Evolutionary conservation across 2,329 filamentous ascomycete genomes (phyloP), one percentile per base, ranked within the genome.

Genomic region (Penicillium sp.): DNA sequence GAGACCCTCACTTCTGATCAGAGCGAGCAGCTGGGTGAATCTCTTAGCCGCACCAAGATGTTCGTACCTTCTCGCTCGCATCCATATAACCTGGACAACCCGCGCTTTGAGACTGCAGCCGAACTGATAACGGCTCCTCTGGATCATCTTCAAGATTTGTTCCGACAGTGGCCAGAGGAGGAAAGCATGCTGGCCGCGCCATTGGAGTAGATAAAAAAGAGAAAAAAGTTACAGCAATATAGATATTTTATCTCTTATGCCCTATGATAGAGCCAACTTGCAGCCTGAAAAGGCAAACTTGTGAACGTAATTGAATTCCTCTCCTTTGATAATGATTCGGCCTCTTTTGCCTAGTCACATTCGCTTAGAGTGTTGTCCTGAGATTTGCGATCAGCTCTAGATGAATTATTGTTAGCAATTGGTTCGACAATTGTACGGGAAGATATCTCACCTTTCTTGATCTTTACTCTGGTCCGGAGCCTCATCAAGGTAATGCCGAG

Each of bases 111-210:
- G 74, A 83, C 79, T 0, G 81, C 77, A 0, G 78, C 77, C 56
- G 82, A 81, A 0, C 62, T 87, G 23, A 59, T 87, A 68, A 72
- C 80, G 0, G 82, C 84, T 15, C 84, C 84, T 0, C 72, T 87
- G 19, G 85, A 87, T 66, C 79, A 78, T 57, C 59, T 87, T 33
- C 72, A 71, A 38, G 83, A 87, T 67, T 50, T 84, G 7, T 84
- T 86, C 60, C 71, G 79, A 21, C 82, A 80, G 65, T 87, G 84
- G 62, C 82, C 81, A 5, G 66, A 68, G 23, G 57, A 66, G 27
- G 60, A 57, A 16, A 29, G 60, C 1, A 48, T 34, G 16, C 53
- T 52, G 7, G 43, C 27, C 9, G 31, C 58, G 1, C 39, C 53
- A 10, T 39, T 53, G 6, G 52, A 60, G 21, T 62, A 60, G 48